Percentiles rank a stretch among this genome's conserved stretches.
Evolutionary conservation across 2,329 filamentous ascomycete genomes (phyloP).

Genomic region (Penicillium sclerotigenum): DNA sequence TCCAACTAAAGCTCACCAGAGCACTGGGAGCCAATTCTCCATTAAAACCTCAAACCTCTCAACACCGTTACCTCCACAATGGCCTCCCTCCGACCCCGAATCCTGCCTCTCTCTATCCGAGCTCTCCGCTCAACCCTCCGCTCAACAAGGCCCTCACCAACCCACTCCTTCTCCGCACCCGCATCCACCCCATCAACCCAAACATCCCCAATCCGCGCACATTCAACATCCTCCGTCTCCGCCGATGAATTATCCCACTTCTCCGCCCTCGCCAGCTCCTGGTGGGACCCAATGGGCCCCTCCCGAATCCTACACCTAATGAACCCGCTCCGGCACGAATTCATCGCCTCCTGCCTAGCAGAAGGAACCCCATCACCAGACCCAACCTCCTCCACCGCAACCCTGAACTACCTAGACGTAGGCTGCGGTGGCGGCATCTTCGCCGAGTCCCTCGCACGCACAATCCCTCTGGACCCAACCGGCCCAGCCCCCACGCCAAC

Average conservation of each 20-base stretch:
- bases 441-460: slow-evolving; percentile 62
- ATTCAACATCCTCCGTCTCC: slow-evolving; percentile 68
- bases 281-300: slow-evolving; percentile 95
- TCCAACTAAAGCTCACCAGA: neutral
- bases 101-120: slow-evolving; percentile 7
- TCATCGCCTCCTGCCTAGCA: slow-evolving; percentile 71
- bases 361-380: slow-evolving; percentile 48
- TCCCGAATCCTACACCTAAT: slow-evolving; percentile 92
- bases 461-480: slow-evolving; percentile 30
- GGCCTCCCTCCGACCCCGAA: slow-evolving; percentile 8
- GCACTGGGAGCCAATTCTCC: neutral
- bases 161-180: neutral
- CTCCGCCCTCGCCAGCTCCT: slow-evolving; percentile 83
- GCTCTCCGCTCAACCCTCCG: slow-evolving; percentile 8
- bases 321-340: slow-evolving; percentile 94
- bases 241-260: slow-evolving; percentile 90
- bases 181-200: neutral
- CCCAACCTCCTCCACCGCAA: slow-evolving; percentile 20
- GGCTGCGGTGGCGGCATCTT: slow-evolving; percentile 97
- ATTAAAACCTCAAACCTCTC: neutral
- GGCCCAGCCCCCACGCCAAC: slow-evolving; percentile 30
- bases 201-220: slow-evolving; percentile 18
- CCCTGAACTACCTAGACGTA: slow-evolving; percentile 72
- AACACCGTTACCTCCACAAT: slow-evolving; percentile 5
- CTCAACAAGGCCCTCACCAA: neutral